Conservation (phyloP, 202 grass and related monocot species). For the Panicum hallii region DNA sequence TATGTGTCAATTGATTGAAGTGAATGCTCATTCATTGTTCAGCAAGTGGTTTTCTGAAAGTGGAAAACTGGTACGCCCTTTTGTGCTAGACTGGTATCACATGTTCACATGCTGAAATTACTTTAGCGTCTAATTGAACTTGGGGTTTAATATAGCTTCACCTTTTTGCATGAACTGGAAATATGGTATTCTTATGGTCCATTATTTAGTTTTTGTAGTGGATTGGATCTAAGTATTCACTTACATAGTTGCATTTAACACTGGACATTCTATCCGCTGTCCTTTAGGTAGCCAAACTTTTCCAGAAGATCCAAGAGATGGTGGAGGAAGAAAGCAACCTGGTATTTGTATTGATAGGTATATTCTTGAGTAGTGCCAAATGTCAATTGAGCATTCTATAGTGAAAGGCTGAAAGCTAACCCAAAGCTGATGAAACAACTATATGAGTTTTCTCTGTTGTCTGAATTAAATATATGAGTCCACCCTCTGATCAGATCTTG, state of each 20-base stretch:
- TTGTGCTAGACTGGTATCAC: conserved; percentile 20
- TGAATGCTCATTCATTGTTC: conserved; percentile 99
- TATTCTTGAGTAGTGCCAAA: conserved; percentile 35
- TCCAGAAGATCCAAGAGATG: conserved; percentile 99
- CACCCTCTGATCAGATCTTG: conserved; percentile 30
- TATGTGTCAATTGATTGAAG: conserved; percentile 91
- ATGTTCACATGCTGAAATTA: conserved; percentile 24
- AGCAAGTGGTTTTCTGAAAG: conserved; percentile 99
- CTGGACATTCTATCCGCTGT: conserved; percentile 7
- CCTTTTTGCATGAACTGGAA: conserved; percentile 28
- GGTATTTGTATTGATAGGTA: conserved; percentile 98
- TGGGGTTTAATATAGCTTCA: conserved; percentile 18
- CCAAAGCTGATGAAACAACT: conserved; percentile 18
- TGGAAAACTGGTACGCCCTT: conserved; percentile 90
- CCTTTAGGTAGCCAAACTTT: conserved; percentile 96
- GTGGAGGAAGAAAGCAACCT: conserved; percentile 98
- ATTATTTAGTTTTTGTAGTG: conserved; percentile 7
- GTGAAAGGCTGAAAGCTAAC: not conserved
- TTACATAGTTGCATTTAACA: conserved; percentile 35
- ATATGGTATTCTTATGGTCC: not conserved
- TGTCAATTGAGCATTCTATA: conserved; percentile 5
- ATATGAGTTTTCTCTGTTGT: not conserved
- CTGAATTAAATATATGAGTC: conserved; percentile 28
- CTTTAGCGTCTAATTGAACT: not conserved
- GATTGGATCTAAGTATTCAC: conserved; percentile 23